Conservation (phyloP, 768 basidiomycete genomes). For the Xanthoconium purpureum region DNA sequence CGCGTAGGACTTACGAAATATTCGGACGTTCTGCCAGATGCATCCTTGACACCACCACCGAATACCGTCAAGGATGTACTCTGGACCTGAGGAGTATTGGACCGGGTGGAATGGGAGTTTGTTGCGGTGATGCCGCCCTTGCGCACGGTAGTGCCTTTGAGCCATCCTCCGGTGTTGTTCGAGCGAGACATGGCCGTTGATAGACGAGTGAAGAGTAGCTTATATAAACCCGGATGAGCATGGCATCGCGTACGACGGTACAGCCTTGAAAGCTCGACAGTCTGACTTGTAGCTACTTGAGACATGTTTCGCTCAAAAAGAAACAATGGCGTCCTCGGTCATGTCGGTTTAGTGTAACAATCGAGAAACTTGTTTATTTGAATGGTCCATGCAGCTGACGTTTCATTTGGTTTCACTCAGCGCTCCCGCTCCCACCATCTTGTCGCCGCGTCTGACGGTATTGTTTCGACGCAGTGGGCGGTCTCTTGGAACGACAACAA, state of each 20-base stretch:
- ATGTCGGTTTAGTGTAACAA: background rate
- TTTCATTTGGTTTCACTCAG: constrained; percentile 1
- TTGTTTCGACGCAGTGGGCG: no score
- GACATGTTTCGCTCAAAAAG: constrained; percentile 12
- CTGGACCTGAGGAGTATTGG: constrained; percentile 65
- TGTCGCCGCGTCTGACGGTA: no score
- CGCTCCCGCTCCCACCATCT: background rate
- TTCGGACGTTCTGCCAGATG: constrained; percentile 76
- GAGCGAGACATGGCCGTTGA: constrained; percentile 32
- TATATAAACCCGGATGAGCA: constrained; percentile 7
- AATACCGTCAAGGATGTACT: constrained; percentile 73
- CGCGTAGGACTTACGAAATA: constrained; percentile 58
- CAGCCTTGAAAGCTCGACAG: no score
- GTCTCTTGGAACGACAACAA: background rate
- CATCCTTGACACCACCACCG: constrained; percentile 83
- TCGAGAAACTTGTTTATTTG: background rate
- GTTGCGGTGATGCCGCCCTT: constrained; percentile 53
- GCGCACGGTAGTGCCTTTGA: constrained; percentile 73
- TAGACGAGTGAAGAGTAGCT: background rate
- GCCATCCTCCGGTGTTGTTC: constrained; percentile 42
- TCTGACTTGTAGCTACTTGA: background rate
- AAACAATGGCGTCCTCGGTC: background rate
- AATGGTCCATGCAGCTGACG: background rate
- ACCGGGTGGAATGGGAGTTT: constrained; percentile 47
- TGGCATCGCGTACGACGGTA: no score